Conservation (phyloP, 768 basidiomycete genomes). For the Termitomyces bulborhizus region DNA sequence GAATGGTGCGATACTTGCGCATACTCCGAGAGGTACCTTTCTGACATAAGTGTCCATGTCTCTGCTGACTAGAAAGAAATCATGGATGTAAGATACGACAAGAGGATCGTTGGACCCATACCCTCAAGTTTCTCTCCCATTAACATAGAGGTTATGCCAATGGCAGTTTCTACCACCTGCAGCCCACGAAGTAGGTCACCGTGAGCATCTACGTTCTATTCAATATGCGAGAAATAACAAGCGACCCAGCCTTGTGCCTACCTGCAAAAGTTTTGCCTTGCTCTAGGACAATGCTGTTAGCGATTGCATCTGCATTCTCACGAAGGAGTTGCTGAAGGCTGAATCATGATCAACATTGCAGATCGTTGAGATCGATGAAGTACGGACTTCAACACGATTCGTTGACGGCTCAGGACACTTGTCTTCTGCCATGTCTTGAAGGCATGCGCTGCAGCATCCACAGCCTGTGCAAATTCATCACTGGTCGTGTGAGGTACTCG, state of each 20-base stretch:
- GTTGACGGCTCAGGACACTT: constrained; percentile 80
- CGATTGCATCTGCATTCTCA: constrained; percentile 80
- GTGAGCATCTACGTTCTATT: constrained; percentile 66
- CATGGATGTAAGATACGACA: background rate
- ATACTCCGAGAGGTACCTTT: constrained; percentile 84
- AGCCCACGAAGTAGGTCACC: constrained; percentile 91
- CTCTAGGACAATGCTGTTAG: constrained; percentile 85
- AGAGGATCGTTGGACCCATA: constrained; percentile 18
- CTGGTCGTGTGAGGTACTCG: constrained; percentile 85
- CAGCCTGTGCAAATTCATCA: constrained; percentile 77
- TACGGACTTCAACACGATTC: constrained; percentile 80
- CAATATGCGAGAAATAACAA: background rate
- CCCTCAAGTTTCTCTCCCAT: constrained; percentile 92
- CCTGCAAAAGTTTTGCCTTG: constrained; percentile 93
- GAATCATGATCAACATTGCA: background rate
- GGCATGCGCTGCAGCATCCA: constrained; percentile 76
- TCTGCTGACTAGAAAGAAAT: constrained; percentile 59
- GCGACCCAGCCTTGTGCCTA: constrained; percentile 23
- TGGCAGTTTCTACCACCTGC: constrained; percentile 81
- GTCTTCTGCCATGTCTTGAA: constrained; percentile 87
- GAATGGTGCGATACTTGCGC: constrained; percentile 82
- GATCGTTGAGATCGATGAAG: constrained; percentile 7
- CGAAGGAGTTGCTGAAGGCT: constrained; percentile 88
- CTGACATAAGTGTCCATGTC: constrained; percentile 96
- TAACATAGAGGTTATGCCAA: constrained; percentile 77